Conservation (phyloP, 768 basidiomycete genomes). For the Suillus cothurnatus region DNA sequence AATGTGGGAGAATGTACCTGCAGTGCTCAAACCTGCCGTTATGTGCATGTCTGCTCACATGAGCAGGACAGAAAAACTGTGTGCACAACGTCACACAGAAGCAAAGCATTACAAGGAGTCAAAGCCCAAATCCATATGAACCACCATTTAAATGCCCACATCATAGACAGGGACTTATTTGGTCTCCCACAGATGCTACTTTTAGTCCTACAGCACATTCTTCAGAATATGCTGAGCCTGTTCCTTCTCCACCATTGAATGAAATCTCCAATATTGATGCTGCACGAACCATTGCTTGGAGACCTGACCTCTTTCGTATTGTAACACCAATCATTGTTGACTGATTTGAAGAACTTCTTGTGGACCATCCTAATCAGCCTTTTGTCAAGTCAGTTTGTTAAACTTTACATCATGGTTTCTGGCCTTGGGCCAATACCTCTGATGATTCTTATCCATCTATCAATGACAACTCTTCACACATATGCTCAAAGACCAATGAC, state of each 20-base stretch:
- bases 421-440: slow-evolving; percentile 28
- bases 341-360: slow-evolving; percentile 21
- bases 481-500: not conserved
- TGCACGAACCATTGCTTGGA: not conserved
- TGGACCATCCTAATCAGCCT: slow-evolving; percentile 30
- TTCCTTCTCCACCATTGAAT: not conserved
- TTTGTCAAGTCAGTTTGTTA: slow-evolving; percentile 30
- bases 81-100: not conserved
- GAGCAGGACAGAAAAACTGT: not conserved
- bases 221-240: not conserved
- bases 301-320: slow-evolving; percentile 17
- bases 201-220: not conserved
- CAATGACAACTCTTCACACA: not conserved
- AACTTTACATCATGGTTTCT: slow-evolving; percentile 33
- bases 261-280: not conserved
- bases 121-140: not conserved
- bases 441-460: not conserved
- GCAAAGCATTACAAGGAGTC: not conserved
- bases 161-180: not conserved
- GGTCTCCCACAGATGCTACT: not conserved
- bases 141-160: not conserved
- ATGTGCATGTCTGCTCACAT: not conserved
- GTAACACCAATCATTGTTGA: slow-evolving; percentile 32
- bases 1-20: not conserved
- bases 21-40: not conserved